phyloP scores from a whole-genome alignment of 371 early-diverging fungal species.

The Actinomortierella wolfii region DNA sequence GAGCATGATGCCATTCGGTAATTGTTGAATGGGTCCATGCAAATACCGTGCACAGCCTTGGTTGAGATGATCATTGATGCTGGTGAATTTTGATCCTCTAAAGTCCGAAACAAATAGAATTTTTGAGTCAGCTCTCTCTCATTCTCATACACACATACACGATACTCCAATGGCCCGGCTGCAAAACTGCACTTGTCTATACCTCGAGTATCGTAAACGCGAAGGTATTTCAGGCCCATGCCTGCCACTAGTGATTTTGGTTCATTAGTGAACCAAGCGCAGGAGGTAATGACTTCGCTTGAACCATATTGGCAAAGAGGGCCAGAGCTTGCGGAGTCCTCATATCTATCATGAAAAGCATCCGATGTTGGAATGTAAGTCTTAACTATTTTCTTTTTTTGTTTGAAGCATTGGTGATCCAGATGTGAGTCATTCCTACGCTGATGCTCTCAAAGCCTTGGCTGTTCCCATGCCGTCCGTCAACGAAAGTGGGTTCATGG shows the following conservation, averaged over 20 bases:
- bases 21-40: constrained; percentile 73
- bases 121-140: not conserved
- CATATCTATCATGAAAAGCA: constrained; percentile 9
- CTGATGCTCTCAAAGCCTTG: constrained; percentile 29
- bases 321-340: constrained; percentile 18
- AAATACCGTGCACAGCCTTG: constrained; percentile 75
- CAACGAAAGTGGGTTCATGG: constrained; percentile 42
- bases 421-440: constrained; percentile 1
- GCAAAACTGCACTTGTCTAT: too few species aligned
- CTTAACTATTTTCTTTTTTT: too few species aligned
- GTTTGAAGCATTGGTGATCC: not conserved
- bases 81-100: constrained; percentile 37
- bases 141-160: not conserved
- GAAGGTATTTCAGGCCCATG: constrained; percentile 75
- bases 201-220: constrained; percentile 76
- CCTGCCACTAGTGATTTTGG: constrained; percentile 71
- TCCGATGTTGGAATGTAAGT: too few species aligned
- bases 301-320: constrained; percentile 73
- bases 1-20: constrained; percentile 75
- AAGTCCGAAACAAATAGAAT: not conserved
- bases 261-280: constrained; percentile 69
- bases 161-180: too few species aligned
- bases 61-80: constrained; percentile 62
- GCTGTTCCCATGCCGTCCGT: constrained; percentile 35
- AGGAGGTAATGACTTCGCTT: constrained; percentile 73